A percentile compares a stretch with the other conserved stretches of the same genome.
phyloP scores from a whole-genome alignment of 2,329 filamentous ascomycete genomes.

The Eurotiales sp. region DNA sequence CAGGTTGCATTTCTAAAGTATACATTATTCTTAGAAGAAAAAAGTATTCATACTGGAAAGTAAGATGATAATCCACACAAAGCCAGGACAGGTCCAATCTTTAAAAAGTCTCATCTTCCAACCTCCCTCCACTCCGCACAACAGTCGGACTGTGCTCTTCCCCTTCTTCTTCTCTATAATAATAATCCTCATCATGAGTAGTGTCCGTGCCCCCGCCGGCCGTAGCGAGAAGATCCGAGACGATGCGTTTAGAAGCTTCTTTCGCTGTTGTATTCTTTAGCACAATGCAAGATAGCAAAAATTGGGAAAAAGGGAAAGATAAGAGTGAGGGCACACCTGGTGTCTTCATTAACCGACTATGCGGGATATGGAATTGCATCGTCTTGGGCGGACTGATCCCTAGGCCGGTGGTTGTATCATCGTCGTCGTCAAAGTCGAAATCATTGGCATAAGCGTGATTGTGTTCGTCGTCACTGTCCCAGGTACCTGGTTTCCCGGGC shows the following conservation, averaged over 20 bases:
- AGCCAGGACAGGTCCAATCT: too few species aligned
- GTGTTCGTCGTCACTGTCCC: slow-evolving; percentile 69
- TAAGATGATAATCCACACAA: too few species aligned
- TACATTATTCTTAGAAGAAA: too few species aligned
- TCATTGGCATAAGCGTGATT: background rate
- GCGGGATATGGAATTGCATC: slow-evolving; percentile 52
- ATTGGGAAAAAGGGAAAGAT: too few species aligned
- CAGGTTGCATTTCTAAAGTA: too few species aligned
- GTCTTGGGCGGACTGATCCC: slow-evolving; percentile 86
- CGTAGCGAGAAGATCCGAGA: slow-evolving; percentile 45
- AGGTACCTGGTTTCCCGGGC: slow-evolving; percentile 52
- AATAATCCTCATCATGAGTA: slow-evolving; percentile 16
- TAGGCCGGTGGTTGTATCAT: slow-evolving; percentile 51
- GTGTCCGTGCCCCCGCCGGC: slow-evolving; percentile 36
- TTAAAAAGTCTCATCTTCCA: slow-evolving; percentile 49
- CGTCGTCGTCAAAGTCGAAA: slow-evolving; percentile 48
- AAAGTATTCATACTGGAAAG: too few species aligned
- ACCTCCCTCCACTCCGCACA: slow-evolving; percentile 35
- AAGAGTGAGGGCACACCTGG: slow-evolving; percentile 34
- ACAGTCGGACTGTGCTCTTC: slow-evolving; percentile 44
- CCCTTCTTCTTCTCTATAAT: slow-evolving; percentile 19
- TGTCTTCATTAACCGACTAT: slow-evolving; percentile 47
- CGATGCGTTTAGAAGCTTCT: slow-evolving; percentile 49
- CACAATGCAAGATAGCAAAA: too few species aligned
- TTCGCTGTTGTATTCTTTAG: too few species aligned